These are phyloP conservation scores for Platanthera guangdongensis DNA, from an alignment of 106 monocot genomes.

Conservation along the genomic window DNA sequence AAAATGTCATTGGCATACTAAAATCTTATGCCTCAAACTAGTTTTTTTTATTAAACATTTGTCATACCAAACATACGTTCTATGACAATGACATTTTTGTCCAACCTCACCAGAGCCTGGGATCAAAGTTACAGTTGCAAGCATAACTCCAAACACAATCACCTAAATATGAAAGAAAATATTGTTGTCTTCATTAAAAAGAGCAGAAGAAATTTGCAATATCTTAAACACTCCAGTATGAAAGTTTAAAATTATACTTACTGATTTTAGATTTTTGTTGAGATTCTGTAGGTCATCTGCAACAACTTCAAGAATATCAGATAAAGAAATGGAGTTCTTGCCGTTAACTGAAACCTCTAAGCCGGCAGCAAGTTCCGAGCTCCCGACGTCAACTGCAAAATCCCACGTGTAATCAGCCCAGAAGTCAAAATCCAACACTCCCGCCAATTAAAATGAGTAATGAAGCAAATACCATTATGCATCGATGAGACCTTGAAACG, in stretches of 20 bases:
- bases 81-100: too few relatives aligned
- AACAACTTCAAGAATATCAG: constrained; percentile 51
- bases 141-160: not conserved
- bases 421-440: not conserved
- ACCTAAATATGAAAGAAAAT: not conserved
- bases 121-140: not conserved
- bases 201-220: not conserved
- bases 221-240: not conserved
- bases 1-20: too few relatives aligned
- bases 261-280: constrained; percentile 70
- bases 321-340: constrained; percentile 29
- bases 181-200: not conserved
- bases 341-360: constrained; percentile 1
- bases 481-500: constrained; percentile 48
- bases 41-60: too few relatives aligned
- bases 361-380: not conserved
- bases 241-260: constrained; percentile 23
- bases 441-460: not conserved
- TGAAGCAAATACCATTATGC: constrained; percentile 20
- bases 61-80: too few relatives aligned
- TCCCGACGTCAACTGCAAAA: constrained; percentile 20
- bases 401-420: constrained; percentile 5
- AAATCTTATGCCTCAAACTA: too few relatives aligned
- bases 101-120: too few relatives aligned
- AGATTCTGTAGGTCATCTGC: constrained; percentile 48